phyloP scores from a whole-genome alignment of 148 eudicot species.

The Arbutus unedo region DNA sequence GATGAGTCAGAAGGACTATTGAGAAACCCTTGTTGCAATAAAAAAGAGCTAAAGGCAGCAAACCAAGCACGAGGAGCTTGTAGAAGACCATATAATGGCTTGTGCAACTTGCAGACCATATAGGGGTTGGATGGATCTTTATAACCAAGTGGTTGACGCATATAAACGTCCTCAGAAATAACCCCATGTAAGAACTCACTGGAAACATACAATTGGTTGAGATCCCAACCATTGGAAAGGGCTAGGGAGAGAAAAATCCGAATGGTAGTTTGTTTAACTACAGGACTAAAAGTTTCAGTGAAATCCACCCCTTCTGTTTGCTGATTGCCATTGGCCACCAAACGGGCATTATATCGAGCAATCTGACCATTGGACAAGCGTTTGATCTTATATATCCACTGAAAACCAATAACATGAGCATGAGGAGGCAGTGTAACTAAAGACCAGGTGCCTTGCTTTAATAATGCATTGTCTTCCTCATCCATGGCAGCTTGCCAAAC shows the following conservation, averaged over 20 bases:
- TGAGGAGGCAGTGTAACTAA: not conserved
- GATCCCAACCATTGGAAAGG: not conserved
- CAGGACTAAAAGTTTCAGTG: too few relatives aligned
- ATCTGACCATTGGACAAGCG: not conserved
- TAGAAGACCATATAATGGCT: not conserved
- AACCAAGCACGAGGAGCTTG: not conserved
- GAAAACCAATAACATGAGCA: not conserved
- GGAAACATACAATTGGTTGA: not conserved
- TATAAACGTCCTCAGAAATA: not conserved
- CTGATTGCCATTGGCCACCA: too few relatives aligned
- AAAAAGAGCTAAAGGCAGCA: not conserved
- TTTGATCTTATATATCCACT: not conserved
- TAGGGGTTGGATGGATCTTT: not conserved
- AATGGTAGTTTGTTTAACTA: not conserved
- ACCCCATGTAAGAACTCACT: not conserved
- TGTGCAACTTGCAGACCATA: not conserved
- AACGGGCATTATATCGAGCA: not conserved
- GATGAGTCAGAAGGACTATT: too few relatives aligned
- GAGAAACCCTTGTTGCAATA: too few relatives aligned
- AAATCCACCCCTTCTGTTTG: too few relatives aligned
- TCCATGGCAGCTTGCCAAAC: too few relatives aligned
- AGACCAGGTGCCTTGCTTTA: not conserved
- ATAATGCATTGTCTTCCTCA: not conserved
- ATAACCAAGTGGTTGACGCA: not conserved
- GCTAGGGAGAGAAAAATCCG: not conserved